Conservation (phyloP, 108 stramenopile genomes). For the Cyclotella baltica region DNA sequence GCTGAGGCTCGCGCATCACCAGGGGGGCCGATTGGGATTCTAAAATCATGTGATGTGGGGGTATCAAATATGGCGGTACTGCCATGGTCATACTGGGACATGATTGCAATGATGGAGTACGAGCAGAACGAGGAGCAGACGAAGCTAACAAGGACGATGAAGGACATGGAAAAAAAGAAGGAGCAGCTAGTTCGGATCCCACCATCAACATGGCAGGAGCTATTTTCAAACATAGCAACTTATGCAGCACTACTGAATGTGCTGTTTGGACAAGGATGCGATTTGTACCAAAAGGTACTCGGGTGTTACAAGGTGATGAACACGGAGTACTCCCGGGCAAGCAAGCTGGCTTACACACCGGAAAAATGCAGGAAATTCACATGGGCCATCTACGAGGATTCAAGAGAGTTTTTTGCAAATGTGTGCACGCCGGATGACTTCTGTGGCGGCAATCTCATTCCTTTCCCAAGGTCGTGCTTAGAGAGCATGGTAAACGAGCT, state of each 20-base stretch:
- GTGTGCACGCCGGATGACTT: too few species aligned
- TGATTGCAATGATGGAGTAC: neutral
- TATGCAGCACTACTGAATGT: neutral
- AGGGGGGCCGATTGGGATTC: neutral
- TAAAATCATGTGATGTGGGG: neutral
- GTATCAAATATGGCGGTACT: neutral
- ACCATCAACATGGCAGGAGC: neutral
- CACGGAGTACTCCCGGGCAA: neutral
- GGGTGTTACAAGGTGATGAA: neutral
- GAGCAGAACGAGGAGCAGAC: neutral
- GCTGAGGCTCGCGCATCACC: neutral
- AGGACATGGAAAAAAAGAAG: neutral
- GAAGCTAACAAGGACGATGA: neutral
- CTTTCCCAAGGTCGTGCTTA: too few species aligned
- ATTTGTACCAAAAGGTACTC: neutral
- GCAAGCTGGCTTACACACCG: too few species aligned
- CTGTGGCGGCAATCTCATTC: too few species aligned
- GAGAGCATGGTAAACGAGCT: too few species aligned
- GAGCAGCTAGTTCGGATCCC: neutral
- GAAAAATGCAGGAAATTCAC: too few species aligned
- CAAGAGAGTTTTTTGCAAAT: too few species aligned
- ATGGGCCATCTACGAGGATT: too few species aligned
- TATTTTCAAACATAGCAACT: neutral
- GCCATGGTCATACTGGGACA: neutral
- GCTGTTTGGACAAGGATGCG: neutral